These are phyloP conservation scores for Malus hybrid DNA, from an alignment of 331 rosid species.

Conservation along the genomic window DNA sequence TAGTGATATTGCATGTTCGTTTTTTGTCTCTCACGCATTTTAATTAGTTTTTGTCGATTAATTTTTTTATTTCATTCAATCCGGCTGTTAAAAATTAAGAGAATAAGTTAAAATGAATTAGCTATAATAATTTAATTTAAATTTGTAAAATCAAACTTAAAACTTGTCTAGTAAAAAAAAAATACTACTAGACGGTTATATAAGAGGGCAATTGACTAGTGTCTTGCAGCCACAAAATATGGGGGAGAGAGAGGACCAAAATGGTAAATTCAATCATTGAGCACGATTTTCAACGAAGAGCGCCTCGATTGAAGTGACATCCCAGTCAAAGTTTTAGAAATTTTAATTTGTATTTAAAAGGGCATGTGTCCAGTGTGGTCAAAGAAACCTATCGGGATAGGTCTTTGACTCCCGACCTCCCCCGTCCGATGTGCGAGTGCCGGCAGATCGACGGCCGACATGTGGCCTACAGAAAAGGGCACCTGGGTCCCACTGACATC, in stretches of 20 bases:
- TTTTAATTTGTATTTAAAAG: background rate
- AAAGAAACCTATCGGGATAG: slow-evolving; percentile 9
- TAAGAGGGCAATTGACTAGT: slow-evolving; percentile 4
- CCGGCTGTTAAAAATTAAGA: accelerated
- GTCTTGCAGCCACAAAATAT: background rate
- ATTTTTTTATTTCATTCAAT: no score
- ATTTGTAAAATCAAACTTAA: no score
- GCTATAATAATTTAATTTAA: no score
- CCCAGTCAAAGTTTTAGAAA: slow-evolving; percentile 61
- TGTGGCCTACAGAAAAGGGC: background rate
- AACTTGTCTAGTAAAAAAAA: accelerated
- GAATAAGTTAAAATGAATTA: no score
- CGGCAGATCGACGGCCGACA: slow-evolving; percentile 16
- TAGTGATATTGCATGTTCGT: no score
- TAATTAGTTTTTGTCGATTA: no score
- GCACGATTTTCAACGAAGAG: slow-evolving; percentile 49
- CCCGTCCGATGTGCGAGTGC: slow-evolving; percentile 23
- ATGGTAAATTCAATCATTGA: slow-evolving; percentile 13
- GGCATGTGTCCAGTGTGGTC: slow-evolving; percentile 33
- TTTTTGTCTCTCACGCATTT: no score
- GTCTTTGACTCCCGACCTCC: slow-evolving; percentile 32
- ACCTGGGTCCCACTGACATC: slow-evolving; percentile 39
- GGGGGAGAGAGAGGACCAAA: background rate
- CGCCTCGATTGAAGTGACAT: slow-evolving; percentile 73
- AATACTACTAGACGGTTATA: no score